Conservation (phyloP, 148 eudicot genomes). For the Drosera capensis region DNA sequence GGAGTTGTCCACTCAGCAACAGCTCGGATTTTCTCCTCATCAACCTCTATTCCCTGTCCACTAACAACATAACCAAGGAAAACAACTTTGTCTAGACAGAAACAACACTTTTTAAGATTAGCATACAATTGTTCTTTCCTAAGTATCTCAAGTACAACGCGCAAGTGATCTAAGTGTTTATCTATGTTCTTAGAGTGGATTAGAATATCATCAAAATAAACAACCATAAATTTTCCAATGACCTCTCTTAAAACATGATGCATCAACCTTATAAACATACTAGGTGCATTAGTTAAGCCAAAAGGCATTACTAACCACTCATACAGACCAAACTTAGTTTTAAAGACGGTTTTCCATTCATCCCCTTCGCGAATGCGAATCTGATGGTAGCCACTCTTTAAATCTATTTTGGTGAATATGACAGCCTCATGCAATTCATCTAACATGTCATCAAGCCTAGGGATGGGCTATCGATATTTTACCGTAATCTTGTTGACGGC, state of each 20-base stretch:
- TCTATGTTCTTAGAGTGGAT: too few species aligned
- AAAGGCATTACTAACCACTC: background rate
- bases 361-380: background rate
- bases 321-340: background rate
- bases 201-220: background rate
- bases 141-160: background rate
- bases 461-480: background rate
- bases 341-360: background rate
- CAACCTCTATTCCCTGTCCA: background rate
- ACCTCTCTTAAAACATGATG: too few species aligned
- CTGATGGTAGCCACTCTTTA: too few species aligned
- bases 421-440: slow-evolving; percentile 1
- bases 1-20: slow-evolving; percentile 6
- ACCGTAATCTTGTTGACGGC: background rate
- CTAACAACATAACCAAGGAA: slow-evolving; percentile 4
- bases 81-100: background rate
- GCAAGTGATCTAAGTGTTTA: background rate
- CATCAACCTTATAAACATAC: background rate
- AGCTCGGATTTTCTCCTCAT: slow-evolving; percentile 2
- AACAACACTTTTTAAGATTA: slow-evolving; percentile 1
- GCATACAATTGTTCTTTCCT: background rate
- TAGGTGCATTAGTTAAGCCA: background rate
- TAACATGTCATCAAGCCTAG: slow-evolving; percentile 3
- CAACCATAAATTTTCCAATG: too few species aligned
- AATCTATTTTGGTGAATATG: too few species aligned